Percentiles rank a stretch among this genome's conserved stretches.
Evolutionary conservation across 2,329 filamentous ascomycete species (phyloP).

Genomic region (Pseudocercospora eumusae): DNA sequence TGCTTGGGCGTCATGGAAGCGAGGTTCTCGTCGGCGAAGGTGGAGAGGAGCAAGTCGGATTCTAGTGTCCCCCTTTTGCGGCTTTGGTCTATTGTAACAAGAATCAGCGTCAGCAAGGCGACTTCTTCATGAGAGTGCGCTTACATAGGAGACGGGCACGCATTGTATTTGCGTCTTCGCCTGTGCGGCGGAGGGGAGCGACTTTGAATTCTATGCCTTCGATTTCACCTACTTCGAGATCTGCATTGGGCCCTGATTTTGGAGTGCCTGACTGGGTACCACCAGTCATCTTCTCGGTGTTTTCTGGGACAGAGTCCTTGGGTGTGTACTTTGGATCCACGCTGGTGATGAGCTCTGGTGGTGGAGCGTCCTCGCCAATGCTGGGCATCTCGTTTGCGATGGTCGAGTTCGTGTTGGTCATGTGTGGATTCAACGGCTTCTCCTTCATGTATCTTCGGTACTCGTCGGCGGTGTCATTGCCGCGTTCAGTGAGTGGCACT

Average conservation of each 20-base stretch:
- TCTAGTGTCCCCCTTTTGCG: constrained; percentile 95
- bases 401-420: constrained; percentile 66
- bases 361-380: constrained; percentile 58
- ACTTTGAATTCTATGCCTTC: constrained; percentile 83
- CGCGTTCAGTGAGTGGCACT: constrained; percentile 50
- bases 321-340: constrained; percentile 59
- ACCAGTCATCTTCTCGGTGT: constrained; percentile 66
- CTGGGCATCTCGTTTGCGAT: constrained; percentile 64
- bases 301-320: constrained; percentile 62
- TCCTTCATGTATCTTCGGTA: constrained; percentile 59
- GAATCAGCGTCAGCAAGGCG: constrained; percentile 36
- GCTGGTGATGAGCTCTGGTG: constrained; percentile 62
- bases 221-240: constrained; percentile 82
- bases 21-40: constrained; percentile 83
- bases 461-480: constrained; percentile 55
- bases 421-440: constrained; percentile 61
- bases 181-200: constrained; percentile 80
- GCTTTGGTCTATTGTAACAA: constrained; percentile 71
- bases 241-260: constrained; percentile 54
- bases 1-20: constrained; percentile 70
- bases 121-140: constrained; percentile 28
- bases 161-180: constrained; percentile 83
- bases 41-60: constrained; percentile 91
- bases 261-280: constrained; percentile 58
- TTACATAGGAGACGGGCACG: constrained; percentile 78